Conservation (phyloP, 78 protist genomes). For the Dictyostelium citrinum region DNA sequence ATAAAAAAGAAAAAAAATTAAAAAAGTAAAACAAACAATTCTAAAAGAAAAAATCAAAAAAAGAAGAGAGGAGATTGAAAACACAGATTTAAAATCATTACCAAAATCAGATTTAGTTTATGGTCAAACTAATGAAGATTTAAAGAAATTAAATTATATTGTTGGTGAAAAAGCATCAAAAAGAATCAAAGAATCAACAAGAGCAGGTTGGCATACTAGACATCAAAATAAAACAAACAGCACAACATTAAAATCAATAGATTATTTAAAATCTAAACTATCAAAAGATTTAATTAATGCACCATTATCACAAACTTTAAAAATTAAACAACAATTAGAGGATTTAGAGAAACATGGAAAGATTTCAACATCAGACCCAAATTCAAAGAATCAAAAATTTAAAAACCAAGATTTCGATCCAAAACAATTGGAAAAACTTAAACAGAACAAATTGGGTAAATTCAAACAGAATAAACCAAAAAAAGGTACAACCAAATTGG, state of each 20-base stretch:
- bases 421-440: background rate
- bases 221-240: background rate
- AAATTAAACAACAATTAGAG: background rate
- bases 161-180: conserved; percentile 30
- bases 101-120: conserved; percentile 39
- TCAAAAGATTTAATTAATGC: background rate
- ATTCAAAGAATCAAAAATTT: conserved; percentile 11
- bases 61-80: background rate
- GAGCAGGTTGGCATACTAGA: conserved; percentile 62
- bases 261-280: background rate
- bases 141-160: conserved; percentile 5
- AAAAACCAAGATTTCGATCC: background rate
- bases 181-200: conserved; percentile 20
- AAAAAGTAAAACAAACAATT: background rate
- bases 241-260: background rate
- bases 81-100: conserved; percentile 5
- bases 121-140: background rate
- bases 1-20: background rate
- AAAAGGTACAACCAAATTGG: conserved; percentile 36
- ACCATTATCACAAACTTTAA: background rate
- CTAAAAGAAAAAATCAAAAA: conserved; percentile 14
- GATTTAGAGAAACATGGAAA: background rate
- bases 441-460: conserved; percentile 13
- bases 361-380: background rate
- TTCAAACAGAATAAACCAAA: background rate